These are phyloP conservation scores for Mesotaenium endlicherianum DNA, from an alignment of 139 green algal species.

Conservation along the genomic window DNA sequence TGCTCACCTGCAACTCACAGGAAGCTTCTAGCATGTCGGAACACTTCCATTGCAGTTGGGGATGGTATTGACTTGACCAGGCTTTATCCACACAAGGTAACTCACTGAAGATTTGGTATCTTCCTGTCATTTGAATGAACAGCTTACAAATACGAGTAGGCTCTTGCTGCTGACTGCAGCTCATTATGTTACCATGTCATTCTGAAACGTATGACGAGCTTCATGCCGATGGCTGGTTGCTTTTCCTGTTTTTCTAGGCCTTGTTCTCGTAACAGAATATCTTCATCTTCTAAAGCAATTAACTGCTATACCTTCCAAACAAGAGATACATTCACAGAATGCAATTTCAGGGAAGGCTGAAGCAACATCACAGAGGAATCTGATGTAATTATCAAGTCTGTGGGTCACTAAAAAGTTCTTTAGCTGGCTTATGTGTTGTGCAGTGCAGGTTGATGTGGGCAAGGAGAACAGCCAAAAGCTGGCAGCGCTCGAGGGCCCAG, in stretches of 20 bases:
- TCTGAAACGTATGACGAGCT: no score
- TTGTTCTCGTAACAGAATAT: no score
- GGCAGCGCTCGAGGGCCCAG: background rate
- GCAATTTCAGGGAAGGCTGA: background rate
- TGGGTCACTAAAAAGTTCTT: background rate
- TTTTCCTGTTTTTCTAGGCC: no score
- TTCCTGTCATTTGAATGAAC: no score
- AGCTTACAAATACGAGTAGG: no score
- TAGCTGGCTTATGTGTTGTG: no score
- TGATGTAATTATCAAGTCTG: background rate
- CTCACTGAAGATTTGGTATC: background rate
- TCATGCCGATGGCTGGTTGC: no score
- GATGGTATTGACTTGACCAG: conserved; percentile 26
- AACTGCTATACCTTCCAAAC: no score
- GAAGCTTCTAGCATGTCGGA: background rate
- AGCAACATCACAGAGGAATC: background rate
- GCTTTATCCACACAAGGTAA: conserved; percentile 40
- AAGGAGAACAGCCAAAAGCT: conserved; percentile 18
- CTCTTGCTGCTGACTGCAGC: no score
- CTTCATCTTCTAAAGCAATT: no score
- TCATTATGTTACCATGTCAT: no score
- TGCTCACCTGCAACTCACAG: background rate
- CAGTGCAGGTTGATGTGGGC: conserved; percentile 41
- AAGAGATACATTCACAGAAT: background rate
- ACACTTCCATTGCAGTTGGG: background rate